Conservation (phyloP, 306 rosid species). For the Quercus wislizeni region DNA sequence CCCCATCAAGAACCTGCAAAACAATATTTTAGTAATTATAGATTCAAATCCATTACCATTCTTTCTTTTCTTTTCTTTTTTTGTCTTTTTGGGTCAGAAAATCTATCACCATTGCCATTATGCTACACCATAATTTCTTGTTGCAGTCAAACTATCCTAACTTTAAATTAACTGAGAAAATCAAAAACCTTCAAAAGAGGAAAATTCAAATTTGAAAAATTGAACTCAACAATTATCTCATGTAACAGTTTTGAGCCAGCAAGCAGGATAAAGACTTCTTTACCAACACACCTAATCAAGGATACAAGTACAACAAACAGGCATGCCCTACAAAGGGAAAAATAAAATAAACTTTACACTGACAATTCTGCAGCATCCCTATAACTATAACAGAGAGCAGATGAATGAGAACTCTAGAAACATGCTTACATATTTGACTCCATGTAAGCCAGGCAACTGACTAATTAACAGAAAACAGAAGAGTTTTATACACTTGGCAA, state of each 20-base stretch:
- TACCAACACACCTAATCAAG: neutral
- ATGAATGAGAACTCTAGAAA: neutral
- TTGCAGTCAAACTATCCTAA: neutral
- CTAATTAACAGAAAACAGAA: neutral
- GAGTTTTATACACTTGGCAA: neutral
- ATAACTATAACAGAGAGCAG: neutral
- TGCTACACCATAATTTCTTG: neutral
- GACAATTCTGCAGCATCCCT: neutral
- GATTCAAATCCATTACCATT: neutral
- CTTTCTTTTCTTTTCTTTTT: neutral
- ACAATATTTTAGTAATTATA: neutral
- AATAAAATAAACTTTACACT: neutral
- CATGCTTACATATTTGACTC: neutral
- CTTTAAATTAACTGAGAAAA: neutral
- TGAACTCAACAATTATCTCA: neutral
- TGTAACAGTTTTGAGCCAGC: neutral
- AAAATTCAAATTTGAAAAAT: neutral
- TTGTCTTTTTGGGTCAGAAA: neutral
- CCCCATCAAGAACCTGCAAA: conserved; percentile 80
- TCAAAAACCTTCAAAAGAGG: neutral
- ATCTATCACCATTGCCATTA: neutral
- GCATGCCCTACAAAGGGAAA: neutral
- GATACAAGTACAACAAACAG: neutral
- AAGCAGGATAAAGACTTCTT: neutral
- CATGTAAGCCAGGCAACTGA: neutral